Evolutionary conservation across 2,329 filamentous ascomycete genomes (phyloP), one percentile per base, ranked within the genome.

Genomic region (Calonectria pseudoreteaudii): DNA sequence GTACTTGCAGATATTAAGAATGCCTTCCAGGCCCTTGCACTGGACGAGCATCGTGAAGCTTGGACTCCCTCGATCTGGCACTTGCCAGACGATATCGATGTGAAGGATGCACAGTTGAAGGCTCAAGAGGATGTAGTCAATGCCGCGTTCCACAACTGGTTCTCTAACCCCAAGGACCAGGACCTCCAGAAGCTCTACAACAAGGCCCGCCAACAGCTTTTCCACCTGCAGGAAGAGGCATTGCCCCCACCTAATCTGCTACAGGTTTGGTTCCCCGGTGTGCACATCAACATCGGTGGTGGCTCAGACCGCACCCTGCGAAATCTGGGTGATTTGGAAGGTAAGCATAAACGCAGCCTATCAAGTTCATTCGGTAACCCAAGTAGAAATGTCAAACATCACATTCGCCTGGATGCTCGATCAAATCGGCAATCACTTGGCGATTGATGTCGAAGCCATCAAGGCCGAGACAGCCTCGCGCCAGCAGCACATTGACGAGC

Each of bases 1-100:
- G 68, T 20, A 62, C 73, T 18, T 8, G 36, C 56, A 75, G 80
- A 81, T n/a, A 82, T 90, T 6, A 86, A 89, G 49, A 87, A 90
- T 72, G 89, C 89, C 1, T 91, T 90, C 74, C 89, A 91, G 56
- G 89, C 89, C 0, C 82, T 91, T 0, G 89, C 88, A 2, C 83
- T 91, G 0, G 89, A 91, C 60, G 89, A 91, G 75, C 85, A 85
- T 56, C 85, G 89, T 1, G 77, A 68, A 0, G 76, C 82, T 0
- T 84, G 84, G 53, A 72, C 76, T 0, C 81, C 81, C 1, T 80
- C 80, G 0, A 75, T 84, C 13, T 84, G 82, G 82, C 77, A 83
- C 52, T 70, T 68, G 26, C 75, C 78, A 34, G 41, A 68, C 20
- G 50, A 77, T 13, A 70, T 58, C 23, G 65, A 75, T 1, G 50